Evolutionary conservation across 176 grass and related monocot species (phyloP).

Genomic region (Melocanna baccifera): DNA sequence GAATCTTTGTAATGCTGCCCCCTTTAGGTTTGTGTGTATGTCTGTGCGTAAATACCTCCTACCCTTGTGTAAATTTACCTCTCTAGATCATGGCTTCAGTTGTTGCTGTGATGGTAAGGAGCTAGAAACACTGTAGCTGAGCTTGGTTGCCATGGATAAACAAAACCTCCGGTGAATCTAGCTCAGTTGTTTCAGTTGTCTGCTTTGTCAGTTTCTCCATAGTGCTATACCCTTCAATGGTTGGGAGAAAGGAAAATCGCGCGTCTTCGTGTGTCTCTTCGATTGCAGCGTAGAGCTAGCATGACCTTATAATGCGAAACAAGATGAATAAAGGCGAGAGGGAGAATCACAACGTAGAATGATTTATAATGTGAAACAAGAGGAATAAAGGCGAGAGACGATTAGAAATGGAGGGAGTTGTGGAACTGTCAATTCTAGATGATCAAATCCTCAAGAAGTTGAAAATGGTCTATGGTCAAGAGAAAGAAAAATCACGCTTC

Average conservation of each 20-base stretch:
- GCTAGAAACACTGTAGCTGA: background rate
- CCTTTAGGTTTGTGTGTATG: background rate
- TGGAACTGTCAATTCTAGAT: background rate
- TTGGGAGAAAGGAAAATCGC: background rate
- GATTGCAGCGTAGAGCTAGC: background rate
- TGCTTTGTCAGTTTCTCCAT: background rate
- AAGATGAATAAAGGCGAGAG: no score
- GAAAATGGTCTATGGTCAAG: background rate
- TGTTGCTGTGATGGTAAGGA: background rate
- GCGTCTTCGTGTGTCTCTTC: background rate
- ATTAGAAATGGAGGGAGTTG: background rate
- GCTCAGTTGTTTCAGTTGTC: background rate
- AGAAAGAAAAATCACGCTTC: background rate
- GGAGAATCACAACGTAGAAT: background rate
- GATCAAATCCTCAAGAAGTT: background rate
- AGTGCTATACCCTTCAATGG: background rate
- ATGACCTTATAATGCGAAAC: background rate
- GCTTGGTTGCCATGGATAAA: slow-evolving; percentile 4
- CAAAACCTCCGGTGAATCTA: background rate
- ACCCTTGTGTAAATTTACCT: background rate
- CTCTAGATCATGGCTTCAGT: background rate
- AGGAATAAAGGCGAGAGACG: background rate
- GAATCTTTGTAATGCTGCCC: slow-evolving; percentile 21
- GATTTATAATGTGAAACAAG: background rate
- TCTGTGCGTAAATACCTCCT: background rate